Base-by-base conservation (phyloP, 2,329 filamentous ascomycete species). In the Monilinia polystroma region DNA sequence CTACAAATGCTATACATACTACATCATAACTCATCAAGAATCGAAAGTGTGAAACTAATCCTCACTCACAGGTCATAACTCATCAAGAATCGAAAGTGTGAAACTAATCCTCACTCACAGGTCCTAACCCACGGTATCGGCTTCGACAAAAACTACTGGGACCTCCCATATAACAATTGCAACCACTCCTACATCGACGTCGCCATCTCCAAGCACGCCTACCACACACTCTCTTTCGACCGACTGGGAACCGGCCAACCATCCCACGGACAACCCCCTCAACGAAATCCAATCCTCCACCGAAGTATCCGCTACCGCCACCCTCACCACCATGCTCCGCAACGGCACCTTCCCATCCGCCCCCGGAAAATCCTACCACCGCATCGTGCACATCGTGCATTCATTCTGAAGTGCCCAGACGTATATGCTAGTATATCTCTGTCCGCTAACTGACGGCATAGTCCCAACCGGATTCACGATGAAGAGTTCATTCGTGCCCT, bases 221-320 rank as follows among this genome's bases (percentile, higher is more conserved):
- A 68, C 47, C 60, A 69, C 43, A 70, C 66, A 1, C 67, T 71
- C n/a, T 63, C 67, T 43, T 70, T 69, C 56, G 68, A 71, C 51
- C 68, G 68, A n/a, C 66, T 70, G 32, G 70, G 67, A n/a, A 63
- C 51, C 32, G 70, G 68, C 10, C 12, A 20, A 3, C 68, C 66
- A 23, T 41, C 55, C 1, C 68, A 70, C 45, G 65, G 65, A 23
- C 47, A 64, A 71, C n/a, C 58, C 66, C 11, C 64, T 71, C 55
- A 62, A 67, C 43, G 62, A 64, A 26, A 68, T 71, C 2, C 69
- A 71, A 66, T 47, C 63, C 12, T 58, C 49, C 4, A 47, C 67
- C 43, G 45, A 71, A 52, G 54, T 69, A 41, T 43, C 23, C 12
- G 54, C 69, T 29, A 45, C 55, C 8, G 66, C 67, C 12, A 38